Percentiles rank a stretch among this genome's conserved stretches.
These are phyloP conservation scores for Hydnomerulius pinastri DNA, from an alignment of 768 basidiomycete genomes.

Conservation along the genomic window DNA sequence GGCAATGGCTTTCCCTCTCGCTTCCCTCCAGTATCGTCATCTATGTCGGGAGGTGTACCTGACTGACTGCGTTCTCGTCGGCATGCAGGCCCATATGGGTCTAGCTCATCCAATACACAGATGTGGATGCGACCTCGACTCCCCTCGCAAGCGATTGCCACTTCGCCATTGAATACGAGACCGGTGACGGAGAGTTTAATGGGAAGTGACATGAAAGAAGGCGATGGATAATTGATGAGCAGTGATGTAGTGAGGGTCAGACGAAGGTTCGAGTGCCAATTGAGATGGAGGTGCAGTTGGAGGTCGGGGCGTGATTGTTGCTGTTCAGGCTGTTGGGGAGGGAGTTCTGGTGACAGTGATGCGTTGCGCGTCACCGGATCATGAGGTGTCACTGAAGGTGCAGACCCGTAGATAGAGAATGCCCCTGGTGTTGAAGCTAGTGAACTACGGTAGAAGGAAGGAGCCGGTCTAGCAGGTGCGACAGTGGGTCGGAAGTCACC, in stretches of 20 bases:
- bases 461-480: slow-evolving; percentile 23
- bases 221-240: slow-evolving; percentile 95
- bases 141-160: slow-evolving; percentile 92
- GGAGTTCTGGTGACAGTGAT: slow-evolving; percentile 13
- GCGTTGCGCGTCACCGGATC: slow-evolving; percentile 16
- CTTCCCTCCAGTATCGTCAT: slow-evolving; percentile 53
- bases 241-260: slow-evolving; percentile 90
- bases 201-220: slow-evolving; percentile 95
- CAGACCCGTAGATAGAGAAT: slow-evolving; percentile 13
- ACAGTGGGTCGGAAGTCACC: slow-evolving; percentile 36
- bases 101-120: slow-evolving; percentile 85
- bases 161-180: slow-evolving; percentile 81
- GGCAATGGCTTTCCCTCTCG: slow-evolving; percentile 68
- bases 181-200: slow-evolving; percentile 93
- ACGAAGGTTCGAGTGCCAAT: slow-evolving; percentile 86
- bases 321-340: slow-evolving; percentile 21
- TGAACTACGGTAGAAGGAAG: slow-evolving; percentile 35
- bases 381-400: slow-evolving; percentile 17
- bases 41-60: slow-evolving; percentile 60
- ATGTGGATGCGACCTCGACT: slow-evolving; percentile 79
- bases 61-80: slow-evolving; percentile 49
- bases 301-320: slow-evolving; percentile 56
- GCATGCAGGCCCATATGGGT: slow-evolving; percentile 77
- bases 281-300: slow-evolving; percentile 84
- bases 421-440: slow-evolving; percentile 29